Percentiles rank a stretch among this genome's conserved stretches.
Conservation (phyloP, 768 basidiomycete genomes). For the Hemileccinum rubropunctum region DNA sequence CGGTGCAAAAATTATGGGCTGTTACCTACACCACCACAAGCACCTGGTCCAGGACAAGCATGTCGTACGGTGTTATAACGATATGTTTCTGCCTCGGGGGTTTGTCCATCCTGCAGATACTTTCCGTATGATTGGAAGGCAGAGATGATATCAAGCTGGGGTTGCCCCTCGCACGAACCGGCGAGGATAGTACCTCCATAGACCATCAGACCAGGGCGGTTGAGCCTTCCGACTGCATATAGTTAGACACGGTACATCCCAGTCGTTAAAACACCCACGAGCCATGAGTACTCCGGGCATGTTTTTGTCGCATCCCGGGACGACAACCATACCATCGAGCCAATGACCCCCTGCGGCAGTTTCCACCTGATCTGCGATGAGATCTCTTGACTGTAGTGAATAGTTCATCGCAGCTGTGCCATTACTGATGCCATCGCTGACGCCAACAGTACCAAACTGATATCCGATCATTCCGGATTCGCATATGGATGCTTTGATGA, state of each 20-base stretch:
- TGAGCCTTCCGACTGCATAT: conserved; percentile 79
- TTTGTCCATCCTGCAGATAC: conserved; percentile 87
- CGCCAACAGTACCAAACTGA: conserved; percentile 96
- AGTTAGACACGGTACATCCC: conserved; percentile 8
- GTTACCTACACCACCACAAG: conserved; percentile 88
- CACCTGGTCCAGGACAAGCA: conserved; percentile 96
- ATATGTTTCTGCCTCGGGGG: conserved; percentile 74
- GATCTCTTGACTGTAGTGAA: conserved; percentile 95
- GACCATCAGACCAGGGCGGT: conserved; percentile 96
- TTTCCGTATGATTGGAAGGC: conserved; percentile 98
- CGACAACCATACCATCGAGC: conserved; percentile 95
- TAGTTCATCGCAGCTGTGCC: conserved; percentile 92
- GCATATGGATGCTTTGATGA: conserved; percentile 77
- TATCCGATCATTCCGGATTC: conserved; percentile 81
- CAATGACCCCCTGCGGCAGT: conserved; percentile 96
- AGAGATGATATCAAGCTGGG: conserved; percentile 91
- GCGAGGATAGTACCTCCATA: conserved; percentile 95
- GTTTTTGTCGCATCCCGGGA: conserved; percentile 99
- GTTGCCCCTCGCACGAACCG: conserved; percentile 85
- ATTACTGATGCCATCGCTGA: conserved; percentile 99
- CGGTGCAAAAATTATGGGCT: background rate
- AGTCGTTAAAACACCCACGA: conserved; percentile 47
- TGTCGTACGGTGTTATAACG: conserved; percentile 87
- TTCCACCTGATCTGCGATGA: conserved; percentile 97
- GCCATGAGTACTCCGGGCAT: conserved; percentile 99